Evolutionary conservation across 805 yeast genomes (phyloP).

Genomic region (Suhomyces emberorum): DNA sequence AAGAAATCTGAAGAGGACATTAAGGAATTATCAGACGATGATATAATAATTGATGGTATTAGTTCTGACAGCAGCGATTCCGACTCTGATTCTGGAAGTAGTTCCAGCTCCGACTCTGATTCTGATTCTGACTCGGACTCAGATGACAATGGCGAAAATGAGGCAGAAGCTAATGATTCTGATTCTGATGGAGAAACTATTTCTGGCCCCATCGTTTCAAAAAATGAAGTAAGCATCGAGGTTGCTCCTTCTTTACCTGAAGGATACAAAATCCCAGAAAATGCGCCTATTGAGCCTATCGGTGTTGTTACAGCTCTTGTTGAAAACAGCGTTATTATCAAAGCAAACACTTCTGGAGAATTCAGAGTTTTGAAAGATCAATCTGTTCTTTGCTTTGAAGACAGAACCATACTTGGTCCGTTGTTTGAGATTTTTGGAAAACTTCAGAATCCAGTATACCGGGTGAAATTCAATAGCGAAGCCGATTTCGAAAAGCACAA

Average conservation of each 20-base stretch:
- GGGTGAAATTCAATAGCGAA: conserved; percentile 60
- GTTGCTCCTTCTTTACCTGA: conserved; percentile 64
- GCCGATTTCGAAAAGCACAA: conserved; percentile 49
- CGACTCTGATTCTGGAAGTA: conserved; percentile 18
- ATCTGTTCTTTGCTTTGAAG: conserved; percentile 74
- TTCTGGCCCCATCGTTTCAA: conserved; percentile 70
- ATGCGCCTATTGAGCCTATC: conserved; percentile 64
- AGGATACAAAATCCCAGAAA: conserved; percentile 55
- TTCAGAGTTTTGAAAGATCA: conserved; percentile 77
- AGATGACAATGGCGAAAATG: conserved; percentile 12
- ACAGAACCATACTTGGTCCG: conserved; percentile 67
- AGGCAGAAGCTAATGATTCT: conserved; percentile 13
- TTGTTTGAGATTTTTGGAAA: conserved; percentile 89
- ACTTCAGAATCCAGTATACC: conserved; percentile 73
- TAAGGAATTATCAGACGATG: conserved; percentile 13
- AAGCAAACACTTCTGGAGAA: conserved; percentile 78
- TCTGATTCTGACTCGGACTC: conserved; percentile 20
- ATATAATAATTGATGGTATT: conserved; percentile 10
- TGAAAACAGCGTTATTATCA: conserved; percentile 67
- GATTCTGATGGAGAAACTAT: conserved; percentile 45
- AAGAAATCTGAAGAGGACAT: conserved; percentile 6
- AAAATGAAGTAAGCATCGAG: conserved; percentile 72
- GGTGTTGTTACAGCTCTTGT: conserved; percentile 71
- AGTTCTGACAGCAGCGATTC: conserved; percentile 12
- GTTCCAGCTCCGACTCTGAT: conserved; percentile 15